Evolutionary conservation across 768 basidiomycete species (phyloP).

Genomic region (Termitomyces eurrhizus): DNA sequence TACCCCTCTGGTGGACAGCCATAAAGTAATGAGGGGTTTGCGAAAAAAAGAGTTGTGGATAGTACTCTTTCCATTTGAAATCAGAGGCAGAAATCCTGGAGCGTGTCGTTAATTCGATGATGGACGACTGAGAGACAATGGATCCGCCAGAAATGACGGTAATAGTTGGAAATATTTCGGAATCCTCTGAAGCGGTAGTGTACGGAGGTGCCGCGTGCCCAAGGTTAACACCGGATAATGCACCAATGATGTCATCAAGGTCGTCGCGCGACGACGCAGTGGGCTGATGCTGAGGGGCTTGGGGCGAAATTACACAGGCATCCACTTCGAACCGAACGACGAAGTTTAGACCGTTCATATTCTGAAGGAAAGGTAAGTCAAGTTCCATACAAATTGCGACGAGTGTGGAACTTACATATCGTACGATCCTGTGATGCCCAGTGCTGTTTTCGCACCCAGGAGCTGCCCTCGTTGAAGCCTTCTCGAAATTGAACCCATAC

Average conservation of each 20-base stretch:
- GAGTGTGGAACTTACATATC: slow-evolving; percentile 45
- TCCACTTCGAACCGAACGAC: slow-evolving; percentile 59
- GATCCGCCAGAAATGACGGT: slow-evolving; percentile 21
- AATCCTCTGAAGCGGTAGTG: slow-evolving; percentile 12
- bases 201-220: slow-evolving; percentile 14
- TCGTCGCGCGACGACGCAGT: slow-evolving; percentile 6
- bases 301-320: slow-evolving; percentile 31
- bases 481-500: slow-evolving; percentile 64
- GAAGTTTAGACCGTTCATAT: slow-evolving; percentile 53
- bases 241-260: slow-evolving; percentile 33
- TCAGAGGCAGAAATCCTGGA: slow-evolving; percentile 23
- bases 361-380: slow-evolving; percentile 28
- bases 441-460: slow-evolving; percentile 45
- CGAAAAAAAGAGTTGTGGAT: slow-evolving; percentile 67
- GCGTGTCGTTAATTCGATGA: slow-evolving; percentile 46
- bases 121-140: slow-evolving; percentile 36
- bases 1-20: slow-evolving; percentile 53
- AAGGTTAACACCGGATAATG: slow-evolving; percentile 29
- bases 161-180: slow-evolving; percentile 15
- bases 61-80: slow-evolving; percentile 56
- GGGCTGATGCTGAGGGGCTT: slow-evolving; percentile 8
- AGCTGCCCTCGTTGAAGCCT: slow-evolving; percentile 44
- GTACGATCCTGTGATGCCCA: slow-evolving; percentile 60
- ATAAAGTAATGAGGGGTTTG: slow-evolving; percentile 61
- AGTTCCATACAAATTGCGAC: neutral